Evolutionary conservation across 2,329 filamentous ascomycete genomes (phyloP), one percentile per base, ranked within the genome.

Genomic region (Gnomoniopsis sp.): DNA sequence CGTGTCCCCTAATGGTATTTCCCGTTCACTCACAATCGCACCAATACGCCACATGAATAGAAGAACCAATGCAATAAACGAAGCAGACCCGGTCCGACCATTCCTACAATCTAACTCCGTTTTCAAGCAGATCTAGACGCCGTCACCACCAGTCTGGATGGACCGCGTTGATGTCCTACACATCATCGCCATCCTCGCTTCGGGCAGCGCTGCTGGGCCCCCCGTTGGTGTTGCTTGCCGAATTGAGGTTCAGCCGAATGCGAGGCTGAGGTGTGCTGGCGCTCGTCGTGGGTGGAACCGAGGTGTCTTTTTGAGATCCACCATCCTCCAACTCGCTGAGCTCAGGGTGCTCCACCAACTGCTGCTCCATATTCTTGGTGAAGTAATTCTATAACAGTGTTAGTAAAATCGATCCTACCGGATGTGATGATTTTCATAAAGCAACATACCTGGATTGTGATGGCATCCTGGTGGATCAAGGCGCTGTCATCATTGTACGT

Each of bases 401-500:
- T 70, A 79, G 72, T 58, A 41, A 54, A 15, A 19, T 15, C 6
- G 14, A 21, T 10, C 7, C 21, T 19, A 14, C 19, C 30, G 19
- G 2, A n/a, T 21, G 15, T 34, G 41, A 43, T 12, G 4, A 43
- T 44, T 22, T n/a, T 1, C 23, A 15, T 46, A 41, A 19, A 87
- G 78, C 78, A 47, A 47, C 44, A 23, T 47, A 96, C 92, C 83
- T 96, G 90, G 74, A 99, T 97, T 56, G 89, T 81, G 72, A 93
- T 93, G 52, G 93, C 93, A 79, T 99, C 95, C 68, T 90, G 84
- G 76, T 93, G 98, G 55, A 99, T 83, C 67, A 96, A 79, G 73
- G 93, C 97, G 59, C 88, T 90, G 70, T 98, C 95, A 74, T 99
- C 96, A 69, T 99, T 99, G 79, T 96, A 99, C 2, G 90, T 95